These are phyloP conservation scores for Coemansia sp. DNA, from an alignment of 192 early-diverging fungal species.

Conservation along the genomic window DNA sequence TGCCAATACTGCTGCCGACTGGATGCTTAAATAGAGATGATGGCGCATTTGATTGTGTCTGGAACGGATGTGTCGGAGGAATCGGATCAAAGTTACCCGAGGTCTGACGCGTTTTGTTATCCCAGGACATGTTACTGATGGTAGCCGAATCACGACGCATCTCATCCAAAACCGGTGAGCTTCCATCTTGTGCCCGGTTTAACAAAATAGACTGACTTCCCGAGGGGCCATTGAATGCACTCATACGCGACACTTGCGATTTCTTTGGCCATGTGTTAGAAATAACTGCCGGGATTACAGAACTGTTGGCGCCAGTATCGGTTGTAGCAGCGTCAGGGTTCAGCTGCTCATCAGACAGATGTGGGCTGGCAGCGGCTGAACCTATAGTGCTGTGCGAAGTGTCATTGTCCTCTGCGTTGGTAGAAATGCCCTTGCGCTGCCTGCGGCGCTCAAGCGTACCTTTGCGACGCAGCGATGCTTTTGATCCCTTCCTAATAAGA, in stretches of 20 bases:
- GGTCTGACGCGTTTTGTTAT: constrained; percentile 1
- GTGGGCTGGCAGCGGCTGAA: neutral
- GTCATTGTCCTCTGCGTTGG: neutral
- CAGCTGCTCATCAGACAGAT: neutral
- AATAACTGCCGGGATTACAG: neutral
- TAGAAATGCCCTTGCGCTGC: neutral
- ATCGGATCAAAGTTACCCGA: neutral
- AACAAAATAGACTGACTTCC: neutral
- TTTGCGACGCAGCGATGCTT: constrained; percentile 50
- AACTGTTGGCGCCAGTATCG: constrained; percentile 3
- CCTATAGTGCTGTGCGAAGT: neutral
- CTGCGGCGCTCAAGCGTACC: constrained; percentile 41
- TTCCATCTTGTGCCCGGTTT: neutral
- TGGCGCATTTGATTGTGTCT: constrained; percentile 14
- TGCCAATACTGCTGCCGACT: constrained; percentile 24
- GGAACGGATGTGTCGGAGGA: neutral
- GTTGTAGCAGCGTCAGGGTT: neutral
- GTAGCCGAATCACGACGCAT: constrained; percentile 43
- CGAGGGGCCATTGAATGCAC: constrained; percentile 36
- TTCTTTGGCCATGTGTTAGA: constrained; percentile 3
- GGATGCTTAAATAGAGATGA: constrained; percentile 38
- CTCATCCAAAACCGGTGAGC: neutral
- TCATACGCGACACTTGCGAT: constrained; percentile 25
- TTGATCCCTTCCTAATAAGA: constrained; percentile 49
- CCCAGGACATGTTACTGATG: constrained; percentile 31